phyloP scores from a whole-genome alignment of 1,284 basidiomycete genomes.

The Malassezia slooffiae region DNA sequence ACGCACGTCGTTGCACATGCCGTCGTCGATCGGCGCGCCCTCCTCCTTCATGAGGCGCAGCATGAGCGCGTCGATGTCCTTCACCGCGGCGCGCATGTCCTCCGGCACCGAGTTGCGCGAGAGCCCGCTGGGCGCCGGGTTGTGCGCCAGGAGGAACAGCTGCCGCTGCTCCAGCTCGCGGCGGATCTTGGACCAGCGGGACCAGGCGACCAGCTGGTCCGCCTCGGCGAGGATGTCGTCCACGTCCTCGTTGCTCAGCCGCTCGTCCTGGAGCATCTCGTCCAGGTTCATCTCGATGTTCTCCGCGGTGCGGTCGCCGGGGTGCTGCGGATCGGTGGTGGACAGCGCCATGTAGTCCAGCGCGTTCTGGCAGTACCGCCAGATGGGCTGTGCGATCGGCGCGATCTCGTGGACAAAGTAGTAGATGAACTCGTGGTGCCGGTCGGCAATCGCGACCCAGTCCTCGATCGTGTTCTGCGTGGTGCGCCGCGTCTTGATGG shows the following conservation, averaged over 20 bases:
- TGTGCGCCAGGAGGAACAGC: conserved; percentile 35
- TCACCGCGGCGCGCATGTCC: conserved; percentile 23
- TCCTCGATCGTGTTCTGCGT: conserved; percentile 24
- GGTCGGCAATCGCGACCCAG: conserved; percentile 38
- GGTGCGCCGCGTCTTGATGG: conserved; percentile 30
- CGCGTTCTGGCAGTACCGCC: conserved; percentile 35
- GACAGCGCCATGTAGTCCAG: conserved; percentile 40
- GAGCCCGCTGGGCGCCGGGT: conserved; percentile 21
- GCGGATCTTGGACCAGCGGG: conserved; percentile 41
- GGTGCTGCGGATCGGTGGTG: conserved; percentile 38
- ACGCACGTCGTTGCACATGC: conserved; percentile 26
- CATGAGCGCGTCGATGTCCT: conserved; percentile 32
- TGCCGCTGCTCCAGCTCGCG: conserved; percentile 40
- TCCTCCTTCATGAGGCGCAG: conserved; percentile 26
- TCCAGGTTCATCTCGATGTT: conserved; percentile 44
- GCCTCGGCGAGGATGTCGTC: conserved; percentile 30
- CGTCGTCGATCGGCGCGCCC: conserved; percentile 29
- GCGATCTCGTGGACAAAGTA: conserved; percentile 39
- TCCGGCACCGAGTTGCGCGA: conserved; percentile 20
- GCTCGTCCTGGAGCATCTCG: conserved; percentile 36
- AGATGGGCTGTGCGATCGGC: conserved; percentile 30
- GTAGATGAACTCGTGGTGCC: conserved; percentile 42
- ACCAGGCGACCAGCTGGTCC: conserved; percentile 26
- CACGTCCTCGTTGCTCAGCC: conserved; percentile 33
- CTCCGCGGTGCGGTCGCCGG: conserved; percentile 31